Evolutionary conservation across 179 eudicot species (phyloP).

Genomic region (Nepenthes alata): DNA sequence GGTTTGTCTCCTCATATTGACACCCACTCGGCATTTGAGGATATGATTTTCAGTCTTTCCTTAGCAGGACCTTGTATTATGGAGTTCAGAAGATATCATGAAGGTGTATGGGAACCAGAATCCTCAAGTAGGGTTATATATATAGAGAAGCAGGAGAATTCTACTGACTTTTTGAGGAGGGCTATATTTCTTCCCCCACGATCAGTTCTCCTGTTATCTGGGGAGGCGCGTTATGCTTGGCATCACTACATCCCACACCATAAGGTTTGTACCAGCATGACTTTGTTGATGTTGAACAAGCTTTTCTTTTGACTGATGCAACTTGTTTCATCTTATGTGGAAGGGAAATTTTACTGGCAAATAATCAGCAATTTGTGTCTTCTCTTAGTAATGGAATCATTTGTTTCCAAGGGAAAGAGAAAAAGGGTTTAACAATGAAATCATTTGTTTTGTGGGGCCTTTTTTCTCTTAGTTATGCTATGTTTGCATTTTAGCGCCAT

Average conservation of each 20-base stretch:
- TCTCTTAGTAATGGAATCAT: too few relatives aligned
- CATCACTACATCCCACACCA: conserved; percentile 97
- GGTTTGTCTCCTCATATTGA: conserved; percentile 96
- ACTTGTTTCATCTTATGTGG: not conserved
- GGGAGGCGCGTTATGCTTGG: conserved; percentile 97
- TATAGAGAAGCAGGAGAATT: conserved; percentile 24
- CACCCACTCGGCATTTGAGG: conserved; percentile 96
- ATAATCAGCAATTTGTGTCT: not conserved
- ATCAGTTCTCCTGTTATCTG: conserved; percentile 70
- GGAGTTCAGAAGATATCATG: conserved; percentile 77
- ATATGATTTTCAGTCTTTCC: conserved; percentile 80
- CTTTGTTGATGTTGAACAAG: not conserved
- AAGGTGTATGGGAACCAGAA: conserved; percentile 29
- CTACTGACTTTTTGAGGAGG: conserved; percentile 29
- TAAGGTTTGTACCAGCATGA: conserved; percentile 40
- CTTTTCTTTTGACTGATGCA: not conserved
- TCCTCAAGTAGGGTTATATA: conserved; percentile 19
- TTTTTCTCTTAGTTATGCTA: too few relatives aligned
- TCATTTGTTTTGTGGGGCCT: too few relatives aligned
- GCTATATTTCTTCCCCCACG: conserved; percentile 84
- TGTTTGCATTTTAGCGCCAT: too few relatives aligned
- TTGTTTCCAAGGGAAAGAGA: too few relatives aligned
- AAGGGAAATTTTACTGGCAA: not conserved
- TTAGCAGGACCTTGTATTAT: conserved; percentile 92
- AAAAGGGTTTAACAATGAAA: too few relatives aligned